Evolutionary conservation across 2,329 filamentous ascomycete genomes (phyloP).

Genomic region (Cladosporium velox): DNA sequence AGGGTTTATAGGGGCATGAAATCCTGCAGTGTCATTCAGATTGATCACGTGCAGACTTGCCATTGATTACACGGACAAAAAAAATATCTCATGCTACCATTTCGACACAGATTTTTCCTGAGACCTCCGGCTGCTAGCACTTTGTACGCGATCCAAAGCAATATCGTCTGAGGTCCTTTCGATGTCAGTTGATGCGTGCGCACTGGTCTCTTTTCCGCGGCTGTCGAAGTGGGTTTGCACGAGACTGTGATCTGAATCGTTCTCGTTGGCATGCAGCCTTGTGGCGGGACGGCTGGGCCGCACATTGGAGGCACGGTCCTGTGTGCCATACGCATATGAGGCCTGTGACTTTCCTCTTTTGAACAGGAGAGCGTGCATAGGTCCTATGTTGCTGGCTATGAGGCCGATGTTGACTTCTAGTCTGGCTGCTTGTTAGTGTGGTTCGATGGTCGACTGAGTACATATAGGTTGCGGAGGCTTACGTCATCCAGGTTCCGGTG

Average conservation of each 20-base stretch:
- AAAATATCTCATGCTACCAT: background rate
- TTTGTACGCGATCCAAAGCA: background rate
- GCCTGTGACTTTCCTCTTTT: background rate
- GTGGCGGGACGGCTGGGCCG: background rate
- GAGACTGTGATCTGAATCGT: background rate
- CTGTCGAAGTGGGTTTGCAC: background rate
- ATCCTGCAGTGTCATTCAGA: background rate
- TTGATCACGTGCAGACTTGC: background rate
- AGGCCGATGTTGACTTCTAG: slow-evolving; percentile 35
- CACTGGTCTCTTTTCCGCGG: background rate
- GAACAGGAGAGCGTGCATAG: background rate
- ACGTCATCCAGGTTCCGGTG: slow-evolving; percentile 34
- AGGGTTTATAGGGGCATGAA: background rate
- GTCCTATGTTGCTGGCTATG: slow-evolving; percentile 34
- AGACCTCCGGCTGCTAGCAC: background rate
- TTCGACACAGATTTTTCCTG: background rate
- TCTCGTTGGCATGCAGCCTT: background rate
- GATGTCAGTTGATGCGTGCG: background rate
- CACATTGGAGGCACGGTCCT: background rate
- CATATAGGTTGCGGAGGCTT: background rate
- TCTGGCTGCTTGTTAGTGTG: background rate
- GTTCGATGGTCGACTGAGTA: too few species aligned
- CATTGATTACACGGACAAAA: background rate
- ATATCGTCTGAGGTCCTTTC: background rate
- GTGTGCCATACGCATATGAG: background rate